phyloP scores from a whole-genome alignment of 441 rosid species.

The Populus trichocarpa region DNA sequence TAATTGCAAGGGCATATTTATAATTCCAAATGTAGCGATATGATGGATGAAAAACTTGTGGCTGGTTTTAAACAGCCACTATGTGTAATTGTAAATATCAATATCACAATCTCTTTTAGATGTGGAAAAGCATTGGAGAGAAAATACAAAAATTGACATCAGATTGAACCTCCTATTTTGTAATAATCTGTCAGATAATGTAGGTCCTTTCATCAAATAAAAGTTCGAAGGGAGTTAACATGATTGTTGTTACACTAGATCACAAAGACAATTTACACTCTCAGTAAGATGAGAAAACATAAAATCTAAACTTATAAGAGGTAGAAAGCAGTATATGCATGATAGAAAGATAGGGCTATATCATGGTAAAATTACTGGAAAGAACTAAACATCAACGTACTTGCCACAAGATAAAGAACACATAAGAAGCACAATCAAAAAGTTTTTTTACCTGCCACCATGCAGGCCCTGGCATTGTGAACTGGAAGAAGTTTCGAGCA shows the following conservation, averaged over 20 bases:
- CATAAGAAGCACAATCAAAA: background rate
- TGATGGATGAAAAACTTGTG: background rate
- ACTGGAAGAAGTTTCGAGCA: slow-evolving; percentile 93
- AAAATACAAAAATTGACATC: background rate
- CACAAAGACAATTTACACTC: background rate
- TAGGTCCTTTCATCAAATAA: background rate
- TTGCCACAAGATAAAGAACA: background rate
- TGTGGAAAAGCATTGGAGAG: background rate
- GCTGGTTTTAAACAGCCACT: no score
- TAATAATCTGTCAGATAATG: background rate
- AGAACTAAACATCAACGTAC: background rate
- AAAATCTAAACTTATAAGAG: background rate
- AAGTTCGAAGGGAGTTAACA: background rate
- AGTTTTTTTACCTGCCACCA: slow-evolving; percentile 84
- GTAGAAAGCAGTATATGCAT: background rate
- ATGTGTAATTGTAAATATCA: background rate
- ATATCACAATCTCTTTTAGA: background rate
- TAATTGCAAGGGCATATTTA: background rate
- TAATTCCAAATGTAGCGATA: background rate
- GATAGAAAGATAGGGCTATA: background rate
- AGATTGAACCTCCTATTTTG: background rate
- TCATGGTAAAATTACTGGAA: background rate
- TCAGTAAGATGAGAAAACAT: background rate
- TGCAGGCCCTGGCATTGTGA: slow-evolving; percentile 85
- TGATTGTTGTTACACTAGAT: background rate